Evolutionary conservation across 2,329 filamentous ascomycete species (phyloP).

Genomic region (Bipolaris zeicola): DNA sequence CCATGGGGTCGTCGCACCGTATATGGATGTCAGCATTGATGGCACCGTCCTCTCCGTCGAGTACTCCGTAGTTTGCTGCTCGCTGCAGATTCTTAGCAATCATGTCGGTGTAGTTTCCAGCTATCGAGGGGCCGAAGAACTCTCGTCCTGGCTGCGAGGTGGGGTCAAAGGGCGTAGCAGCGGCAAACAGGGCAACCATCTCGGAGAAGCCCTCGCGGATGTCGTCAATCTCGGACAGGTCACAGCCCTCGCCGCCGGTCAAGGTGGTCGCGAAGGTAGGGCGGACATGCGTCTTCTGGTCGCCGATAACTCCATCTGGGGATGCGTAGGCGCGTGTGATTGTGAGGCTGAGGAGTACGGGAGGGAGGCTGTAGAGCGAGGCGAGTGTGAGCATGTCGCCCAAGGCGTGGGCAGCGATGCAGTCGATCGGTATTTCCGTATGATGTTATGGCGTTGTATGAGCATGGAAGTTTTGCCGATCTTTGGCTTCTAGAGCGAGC

Average conservation of each 20-base stretch:
- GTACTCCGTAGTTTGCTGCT: constrained; percentile 37
- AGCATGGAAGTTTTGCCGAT: constrained; percentile 11
- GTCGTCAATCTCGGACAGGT: constrained; percentile 28
- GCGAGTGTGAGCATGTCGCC: constrained; percentile 31
- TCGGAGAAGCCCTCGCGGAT: constrained; percentile 42
- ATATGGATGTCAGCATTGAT: constrained; percentile 41
- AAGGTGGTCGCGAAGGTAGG: constrained; percentile 30
- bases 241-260: constrained; percentile 42
- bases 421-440: constrained; percentile 9
- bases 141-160: constrained; percentile 32
- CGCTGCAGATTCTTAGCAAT: constrained; percentile 36
- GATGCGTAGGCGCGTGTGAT: constrained; percentile 31
- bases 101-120: constrained; percentile 36
- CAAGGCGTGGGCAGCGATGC: constrained; percentile 3
- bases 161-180: constrained; percentile 31
- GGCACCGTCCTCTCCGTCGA: constrained; percentile 27
- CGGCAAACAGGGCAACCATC: constrained; percentile 39
- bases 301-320: constrained; percentile 33
- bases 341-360: constrained; percentile 26
- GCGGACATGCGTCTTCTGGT: constrained; percentile 22
- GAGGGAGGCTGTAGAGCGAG: constrained; percentile 29
- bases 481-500: constrained; percentile 3
- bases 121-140: constrained; percentile 35
- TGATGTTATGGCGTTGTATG: background rate
- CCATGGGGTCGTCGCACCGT: constrained; percentile 43